phyloP scores from a whole-genome alignment of 1,284 basidiomycete species.

The Coniophora puteana region DNA sequence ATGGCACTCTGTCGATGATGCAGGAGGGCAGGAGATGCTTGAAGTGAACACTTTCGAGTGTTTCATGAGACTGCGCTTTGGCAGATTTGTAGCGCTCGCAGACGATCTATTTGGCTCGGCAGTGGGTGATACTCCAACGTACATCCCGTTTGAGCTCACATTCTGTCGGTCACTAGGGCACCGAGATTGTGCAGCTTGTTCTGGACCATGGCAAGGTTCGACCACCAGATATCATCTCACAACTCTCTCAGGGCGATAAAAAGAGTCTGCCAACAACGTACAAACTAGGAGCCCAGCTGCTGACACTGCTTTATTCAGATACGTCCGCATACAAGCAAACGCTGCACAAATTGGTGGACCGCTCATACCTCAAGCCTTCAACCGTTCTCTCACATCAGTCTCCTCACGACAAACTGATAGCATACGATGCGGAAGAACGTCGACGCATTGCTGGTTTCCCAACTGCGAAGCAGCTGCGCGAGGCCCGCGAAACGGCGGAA shows the following conservation, averaged over 20 bases:
- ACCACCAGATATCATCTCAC: conserved; percentile 64
- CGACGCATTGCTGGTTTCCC: conserved; percentile 68
- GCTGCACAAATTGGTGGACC: conserved; percentile 62
- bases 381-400: conserved; percentile 70
- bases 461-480: conserved; percentile 68
- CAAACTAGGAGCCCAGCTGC: neutral
- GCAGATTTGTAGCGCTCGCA: conserved; percentile 73
- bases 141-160: neutral
- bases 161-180: conserved; percentile 44
- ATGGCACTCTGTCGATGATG: conserved; percentile 74
- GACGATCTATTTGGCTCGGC: conserved; percentile 64
- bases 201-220: conserved; percentile 87
- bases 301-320: conserved; percentile 32
- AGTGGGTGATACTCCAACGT: conserved; percentile 42
- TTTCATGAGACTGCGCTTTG: conserved; percentile 74
- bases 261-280: conserved; percentile 45
- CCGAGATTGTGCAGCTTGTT: conserved; percentile 71
- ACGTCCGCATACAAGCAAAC: conserved; percentile 51
- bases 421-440: conserved; percentile 73
- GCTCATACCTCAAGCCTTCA: conserved; percentile 68
- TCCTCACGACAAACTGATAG: conserved; percentile 70
- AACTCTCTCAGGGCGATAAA: conserved; percentile 47
- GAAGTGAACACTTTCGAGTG: conserved; percentile 82
- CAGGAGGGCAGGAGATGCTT: conserved; percentile 75
- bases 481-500: conserved; percentile 62